Evolutionary conservation across 2,329 filamentous ascomycete species (phyloP).

Genomic region (Chrysoporthe puriensis): DNA sequence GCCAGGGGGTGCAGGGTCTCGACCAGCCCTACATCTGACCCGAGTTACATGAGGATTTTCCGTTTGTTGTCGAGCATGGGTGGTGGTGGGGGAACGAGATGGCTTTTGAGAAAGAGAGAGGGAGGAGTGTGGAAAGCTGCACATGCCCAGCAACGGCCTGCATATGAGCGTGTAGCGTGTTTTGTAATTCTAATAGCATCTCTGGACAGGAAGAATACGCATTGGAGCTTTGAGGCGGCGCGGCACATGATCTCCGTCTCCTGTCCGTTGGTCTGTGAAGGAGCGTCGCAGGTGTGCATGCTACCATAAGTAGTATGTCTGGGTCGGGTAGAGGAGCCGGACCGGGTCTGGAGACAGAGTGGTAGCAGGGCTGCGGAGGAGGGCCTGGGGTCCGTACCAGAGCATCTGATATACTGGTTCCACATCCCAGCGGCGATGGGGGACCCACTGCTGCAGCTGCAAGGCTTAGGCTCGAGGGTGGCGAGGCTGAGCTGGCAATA

Average conservation of each 20-base stretch:
- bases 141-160: slow-evolving; percentile 18
- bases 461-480: too few species aligned
- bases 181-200: slow-evolving; percentile 26
- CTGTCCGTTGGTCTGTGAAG: not conserved
- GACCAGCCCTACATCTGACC: not conserved
- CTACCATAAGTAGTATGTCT: too few species aligned
- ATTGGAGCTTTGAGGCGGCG: not conserved
- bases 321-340: too few species aligned
- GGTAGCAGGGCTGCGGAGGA: too few species aligned
- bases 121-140: slow-evolving; percentile 8
- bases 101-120: not conserved
- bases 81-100: not conserved
- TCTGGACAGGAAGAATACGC: not conserved
- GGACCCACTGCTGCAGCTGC: too few species aligned
- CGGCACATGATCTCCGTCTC: not conserved
- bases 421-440: too few species aligned
- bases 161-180: slow-evolving; percentile 24
- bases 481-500: too few species aligned
- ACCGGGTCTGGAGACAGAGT: too few species aligned
- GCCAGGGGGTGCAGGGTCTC: not conserved
- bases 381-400: too few species aligned
- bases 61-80: slow-evolving; percentile 6
- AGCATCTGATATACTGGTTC: too few species aligned
- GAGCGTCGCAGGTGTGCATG: too few species aligned
- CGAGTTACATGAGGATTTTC: slow-evolving; percentile 8